Evolutionary conservation across 2,329 filamentous ascomycete genomes (phyloP), one percentile per base, ranked within the genome.

Genomic region (Penicillium sp.): DNA sequence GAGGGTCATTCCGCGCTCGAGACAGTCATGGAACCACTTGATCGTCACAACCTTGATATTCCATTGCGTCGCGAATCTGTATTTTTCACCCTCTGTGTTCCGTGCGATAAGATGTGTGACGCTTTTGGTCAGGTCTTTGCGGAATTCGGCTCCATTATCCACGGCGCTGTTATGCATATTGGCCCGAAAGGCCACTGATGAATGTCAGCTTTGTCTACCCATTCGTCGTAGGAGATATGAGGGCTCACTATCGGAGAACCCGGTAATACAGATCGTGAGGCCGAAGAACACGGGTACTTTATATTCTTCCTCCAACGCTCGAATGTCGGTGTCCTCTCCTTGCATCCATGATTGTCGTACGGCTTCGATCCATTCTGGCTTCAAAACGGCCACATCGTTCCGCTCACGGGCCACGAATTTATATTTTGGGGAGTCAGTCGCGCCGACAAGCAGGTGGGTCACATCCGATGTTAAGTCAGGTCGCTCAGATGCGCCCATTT

Each of bases 401-500:
- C 94, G 83, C 69, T 92, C 88, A 67, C 87, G 89, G 48, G 92
- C 94, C 65, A 97, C 92, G 78, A 95, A 96, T 70, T 86, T 88
- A 74, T 99, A 99, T 72, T 99, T 99, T 44, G 88, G 84, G 0
- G 92, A 97, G 68, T 92, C 84, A 64, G 90, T 88, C 64, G 89
- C 86, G 69, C 92, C 94, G 55, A 96, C 90, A 57, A 99, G 82
- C 42, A 99, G 84, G 75, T 99, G 94, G 5, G 94, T 97, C 43
- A 95, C 90, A 70, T 96, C 90, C 50, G 89, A 89, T n/a, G 92
- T 97, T 40, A 99, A 83, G 70, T 99, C 92, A 71, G 91, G 88
- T 64, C 89, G 91, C 79, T 95, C 89, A 54, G 82, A 73, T 45
- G 92, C 94, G 58, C 94, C 94, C 78, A 99, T 90, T 67, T 96